Conservation (phyloP, 768 basidiomycete species). For the Crepidotus variabilis region DNA sequence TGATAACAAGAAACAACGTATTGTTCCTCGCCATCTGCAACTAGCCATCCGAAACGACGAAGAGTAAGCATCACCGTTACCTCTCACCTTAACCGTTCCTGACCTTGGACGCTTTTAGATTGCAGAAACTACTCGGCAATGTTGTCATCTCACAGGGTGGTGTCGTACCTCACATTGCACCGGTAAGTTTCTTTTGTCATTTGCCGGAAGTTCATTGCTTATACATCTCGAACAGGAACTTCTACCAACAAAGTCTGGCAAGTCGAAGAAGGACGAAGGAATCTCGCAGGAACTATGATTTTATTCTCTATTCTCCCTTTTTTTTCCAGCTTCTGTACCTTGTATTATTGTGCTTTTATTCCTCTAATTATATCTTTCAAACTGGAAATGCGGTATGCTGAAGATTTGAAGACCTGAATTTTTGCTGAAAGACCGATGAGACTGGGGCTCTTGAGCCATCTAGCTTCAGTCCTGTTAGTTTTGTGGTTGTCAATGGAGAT, state of each 20-base stretch:
- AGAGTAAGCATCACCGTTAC: slow-evolving; percentile 42
- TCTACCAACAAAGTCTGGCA: slow-evolving; percentile 36
- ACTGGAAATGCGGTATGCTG: background rate
- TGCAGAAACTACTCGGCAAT: slow-evolving; percentile 80
- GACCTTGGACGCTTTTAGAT: slow-evolving; percentile 28
- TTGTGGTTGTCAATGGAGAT: no score
- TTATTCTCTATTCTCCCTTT: slow-evolving; percentile 10
- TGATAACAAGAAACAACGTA: slow-evolving; percentile 91
- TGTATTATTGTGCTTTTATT: slow-evolving; percentile 24
- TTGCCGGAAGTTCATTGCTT: slow-evolving; percentile 13
- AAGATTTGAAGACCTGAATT: background rate
- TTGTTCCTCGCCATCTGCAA: slow-evolving; percentile 90
- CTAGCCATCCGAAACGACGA: slow-evolving; percentile 93
- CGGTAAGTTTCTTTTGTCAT: slow-evolving; percentile 22
- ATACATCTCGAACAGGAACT: slow-evolving; percentile 28
- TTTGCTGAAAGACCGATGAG: no score
- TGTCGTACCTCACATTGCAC: slow-evolving; percentile 69
- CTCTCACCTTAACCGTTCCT: slow-evolving; percentile 1
- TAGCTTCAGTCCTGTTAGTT: no score
- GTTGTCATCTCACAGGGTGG: slow-evolving; percentile 95
- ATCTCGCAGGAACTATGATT: slow-evolving; percentile 44
- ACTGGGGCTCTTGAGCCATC: no score
- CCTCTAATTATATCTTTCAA: slow-evolving; percentile 14
- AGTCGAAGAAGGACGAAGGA: slow-evolving; percentile 40
- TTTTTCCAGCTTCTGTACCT: slow-evolving; percentile 12